phyloP scores from a whole-genome alignment of 169 alveolate species.

The Plasmodium knowlesi region DNA sequence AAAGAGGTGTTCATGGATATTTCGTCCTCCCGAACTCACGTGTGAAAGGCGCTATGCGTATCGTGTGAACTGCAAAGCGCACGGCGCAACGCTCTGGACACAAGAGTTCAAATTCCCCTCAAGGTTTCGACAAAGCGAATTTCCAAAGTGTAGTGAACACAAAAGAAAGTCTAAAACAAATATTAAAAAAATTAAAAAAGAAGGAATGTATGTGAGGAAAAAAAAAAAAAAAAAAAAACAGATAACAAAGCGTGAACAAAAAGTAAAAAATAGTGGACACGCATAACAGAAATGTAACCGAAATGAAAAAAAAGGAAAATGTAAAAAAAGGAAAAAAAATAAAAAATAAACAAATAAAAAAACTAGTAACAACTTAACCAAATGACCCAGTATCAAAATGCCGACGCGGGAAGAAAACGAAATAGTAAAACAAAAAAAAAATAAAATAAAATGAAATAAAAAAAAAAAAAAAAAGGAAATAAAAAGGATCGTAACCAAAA shows the following conservation, averaged over 20 bases:
- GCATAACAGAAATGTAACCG: not conserved
- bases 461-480: not conserved
- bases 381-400: not conserved
- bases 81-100: not conserved
- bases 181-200: not conserved
- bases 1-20: not conserved
- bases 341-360: not conserved
- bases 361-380: not conserved
- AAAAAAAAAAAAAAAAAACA: not conserved
- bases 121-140: not conserved
- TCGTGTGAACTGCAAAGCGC: not conserved
- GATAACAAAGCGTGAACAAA: not conserved
- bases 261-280: not conserved
- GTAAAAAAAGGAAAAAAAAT: not conserved
- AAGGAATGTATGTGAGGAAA: not conserved
- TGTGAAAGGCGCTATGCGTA: not conserved
- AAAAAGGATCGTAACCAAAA: not conserved
- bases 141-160: not conserved
- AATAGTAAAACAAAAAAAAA: constrained; percentile 8
- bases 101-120: not conserved
- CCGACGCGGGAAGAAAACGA: not conserved
- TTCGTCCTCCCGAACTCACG: not conserved
- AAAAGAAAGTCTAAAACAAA: not conserved
- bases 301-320: not conserved
- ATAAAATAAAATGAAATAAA: not conserved